Percentiles rank a stretch among this genome's conserved stretches.
Evolutionary conservation across 768 basidiomycete species (phyloP).

Genomic region (Ramaria rubella): DNA sequence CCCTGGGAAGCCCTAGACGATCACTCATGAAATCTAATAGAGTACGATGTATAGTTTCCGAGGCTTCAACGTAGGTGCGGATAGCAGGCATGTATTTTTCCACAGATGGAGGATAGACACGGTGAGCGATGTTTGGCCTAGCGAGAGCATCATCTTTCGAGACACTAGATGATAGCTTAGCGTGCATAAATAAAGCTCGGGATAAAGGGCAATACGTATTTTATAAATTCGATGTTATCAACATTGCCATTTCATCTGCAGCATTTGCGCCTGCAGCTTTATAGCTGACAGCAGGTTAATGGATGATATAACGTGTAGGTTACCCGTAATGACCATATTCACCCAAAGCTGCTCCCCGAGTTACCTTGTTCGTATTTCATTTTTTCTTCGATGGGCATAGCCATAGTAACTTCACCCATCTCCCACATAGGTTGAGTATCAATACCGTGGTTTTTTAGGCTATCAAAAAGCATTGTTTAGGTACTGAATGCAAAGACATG

Average conservation of each 20-base stretch:
- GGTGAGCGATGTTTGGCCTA: constrained; percentile 45
- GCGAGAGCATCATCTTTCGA: constrained; percentile 63
- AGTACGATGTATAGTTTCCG: constrained; percentile 37
- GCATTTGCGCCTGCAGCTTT: constrained; percentile 26
- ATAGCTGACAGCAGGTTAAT: constrained; percentile 14
- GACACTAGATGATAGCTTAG: constrained; percentile 29
- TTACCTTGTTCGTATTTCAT: constrained; percentile 39
- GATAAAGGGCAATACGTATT: constrained; percentile 4
- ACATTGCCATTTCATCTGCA: constrained; percentile 25
- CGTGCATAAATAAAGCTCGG: neutral
- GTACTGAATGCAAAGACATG: neutral
- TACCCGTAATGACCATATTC: constrained; percentile 5
- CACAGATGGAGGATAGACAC: constrained; percentile 51
- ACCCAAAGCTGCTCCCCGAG: constrained; percentile 35
- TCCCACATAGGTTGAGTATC: constrained; percentile 36
- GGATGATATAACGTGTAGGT: neutral
- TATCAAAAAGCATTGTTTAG: constrained; percentile 31
- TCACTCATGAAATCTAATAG: constrained; percentile 53
- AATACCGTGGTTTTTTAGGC: constrained; percentile 39
- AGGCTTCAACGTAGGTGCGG: constrained; percentile 41
- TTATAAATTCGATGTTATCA: constrained; percentile 28
- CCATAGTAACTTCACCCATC: constrained; percentile 36
- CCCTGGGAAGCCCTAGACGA: constrained; percentile 45
- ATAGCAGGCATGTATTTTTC: constrained; percentile 55
- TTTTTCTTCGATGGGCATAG: constrained; percentile 36